phyloP scores from a whole-genome alignment of 2,329 filamentous ascomycete species.

The Alternaria panax region DNA sequence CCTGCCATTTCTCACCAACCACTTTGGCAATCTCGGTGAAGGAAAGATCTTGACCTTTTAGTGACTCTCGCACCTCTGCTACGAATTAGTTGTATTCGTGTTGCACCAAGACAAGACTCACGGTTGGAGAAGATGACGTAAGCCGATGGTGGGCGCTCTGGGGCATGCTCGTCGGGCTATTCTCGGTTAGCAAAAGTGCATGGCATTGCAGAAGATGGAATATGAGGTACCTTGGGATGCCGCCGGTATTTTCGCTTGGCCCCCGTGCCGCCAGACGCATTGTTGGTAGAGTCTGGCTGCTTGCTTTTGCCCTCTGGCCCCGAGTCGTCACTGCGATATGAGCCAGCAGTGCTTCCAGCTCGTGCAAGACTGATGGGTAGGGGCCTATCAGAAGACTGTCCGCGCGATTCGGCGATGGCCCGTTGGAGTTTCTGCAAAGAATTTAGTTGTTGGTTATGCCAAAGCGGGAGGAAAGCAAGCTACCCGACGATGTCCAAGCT shows the following conservation, averaged over 20 bases:
- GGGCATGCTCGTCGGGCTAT: constrained; percentile 79
- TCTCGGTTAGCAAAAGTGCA: constrained; percentile 21
- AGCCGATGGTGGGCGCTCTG: constrained; percentile 79
- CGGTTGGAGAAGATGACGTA: constrained; percentile 88
- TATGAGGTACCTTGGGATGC: constrained; percentile 71
- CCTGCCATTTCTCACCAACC: constrained; percentile 84
- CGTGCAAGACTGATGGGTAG: constrained; percentile 51
- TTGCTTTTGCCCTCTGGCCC: constrained; percentile 58
- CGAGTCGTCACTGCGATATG: constrained; percentile 62
- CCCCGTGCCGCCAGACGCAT: constrained; percentile 33
- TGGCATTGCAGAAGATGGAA: not conserved
- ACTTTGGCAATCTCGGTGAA: constrained; percentile 86
- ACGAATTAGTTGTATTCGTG: constrained; percentile 23
- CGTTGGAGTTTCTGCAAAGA: constrained; percentile 75
- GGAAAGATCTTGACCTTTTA: constrained; percentile 77
- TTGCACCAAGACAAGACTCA: constrained; percentile 53
- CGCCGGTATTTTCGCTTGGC: constrained; percentile 77
- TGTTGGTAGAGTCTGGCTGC: constrained; percentile 53
- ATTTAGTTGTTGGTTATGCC: constrained; percentile 8
- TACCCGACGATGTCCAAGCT: constrained; percentile 82
- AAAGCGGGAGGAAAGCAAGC: constrained; percentile 35
- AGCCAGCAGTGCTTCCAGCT: constrained; percentile 62
- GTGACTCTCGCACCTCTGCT: constrained; percentile 75
- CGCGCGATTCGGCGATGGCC: constrained; percentile 77
- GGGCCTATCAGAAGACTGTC: constrained; percentile 53